Percentiles rank a stretch among this genome's conserved stretches.
phyloP scores from a whole-genome alignment of 768 basidiomycete genomes.

The Punctularia strigosozonata region DNA sequence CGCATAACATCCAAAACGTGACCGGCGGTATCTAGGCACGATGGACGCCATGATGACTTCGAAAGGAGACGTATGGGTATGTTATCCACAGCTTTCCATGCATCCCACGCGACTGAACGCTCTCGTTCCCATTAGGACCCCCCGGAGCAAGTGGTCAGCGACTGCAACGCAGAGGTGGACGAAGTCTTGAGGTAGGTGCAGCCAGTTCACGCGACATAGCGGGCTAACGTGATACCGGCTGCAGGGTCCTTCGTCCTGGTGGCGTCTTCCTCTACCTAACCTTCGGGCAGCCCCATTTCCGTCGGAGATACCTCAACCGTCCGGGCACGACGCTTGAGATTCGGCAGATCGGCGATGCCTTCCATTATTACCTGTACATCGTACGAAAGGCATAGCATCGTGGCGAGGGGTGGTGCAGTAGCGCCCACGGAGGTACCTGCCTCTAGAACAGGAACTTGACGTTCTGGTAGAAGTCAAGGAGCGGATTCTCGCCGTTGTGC shows the following conservation, averaged over 20 bases:
- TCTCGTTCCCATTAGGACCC: constrained; percentile 42
- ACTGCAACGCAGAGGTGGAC: constrained; percentile 67
- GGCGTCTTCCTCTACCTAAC: constrained; percentile 72
- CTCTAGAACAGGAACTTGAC: constrained; percentile 81
- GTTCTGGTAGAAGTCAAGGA: constrained; percentile 86
- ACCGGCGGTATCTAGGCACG: constrained; percentile 32
- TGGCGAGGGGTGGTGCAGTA: constrained; percentile 11
- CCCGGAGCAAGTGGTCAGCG: constrained; percentile 51
- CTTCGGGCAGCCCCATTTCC: constrained; percentile 86
- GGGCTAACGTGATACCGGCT: neutral
- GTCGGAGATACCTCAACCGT: constrained; percentile 50
- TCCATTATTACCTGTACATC: constrained; percentile 78
- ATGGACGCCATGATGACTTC: constrained; percentile 88
- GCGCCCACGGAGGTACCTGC: constrained; percentile 5
- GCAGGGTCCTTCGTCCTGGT: constrained; percentile 51
- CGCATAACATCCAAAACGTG: neutral
- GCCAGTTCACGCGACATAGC: neutral
- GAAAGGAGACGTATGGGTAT: constrained; percentile 75
- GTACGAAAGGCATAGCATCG: constrained; percentile 24
- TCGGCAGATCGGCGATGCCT: constrained; percentile 62
- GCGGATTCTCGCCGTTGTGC: constrained; percentile 76
- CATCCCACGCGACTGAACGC: neutral
- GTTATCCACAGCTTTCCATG: constrained; percentile 6
- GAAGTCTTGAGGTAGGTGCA: constrained; percentile 54
- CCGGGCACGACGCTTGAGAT: constrained; percentile 52